Base-by-base conservation (phyloP, 805 yeast genomes). In the Clavispora fructus region DNA sequence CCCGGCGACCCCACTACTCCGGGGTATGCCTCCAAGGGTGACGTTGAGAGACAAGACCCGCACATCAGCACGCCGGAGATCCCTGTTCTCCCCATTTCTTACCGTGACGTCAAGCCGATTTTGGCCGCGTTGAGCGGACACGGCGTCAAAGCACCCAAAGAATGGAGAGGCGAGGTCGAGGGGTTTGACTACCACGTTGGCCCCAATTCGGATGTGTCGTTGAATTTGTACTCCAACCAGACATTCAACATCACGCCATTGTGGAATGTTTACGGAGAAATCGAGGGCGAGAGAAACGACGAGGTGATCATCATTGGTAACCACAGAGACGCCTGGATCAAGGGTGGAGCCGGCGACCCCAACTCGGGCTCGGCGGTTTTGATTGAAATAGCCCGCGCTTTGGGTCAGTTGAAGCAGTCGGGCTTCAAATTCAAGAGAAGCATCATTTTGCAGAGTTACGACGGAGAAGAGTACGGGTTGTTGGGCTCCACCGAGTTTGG, bases 1-100 rank as follows among this genome's bases (percentile, higher is more conserved):
- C 88, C 90, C 0, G 91, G 91, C 11, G 92, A 85, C 58, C 91
- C 91, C 31, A 81, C 90, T 0, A 83, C 90, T 2, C 87, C 88
- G 7, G 88, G 87, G 60, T 14, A 78, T 66, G 75, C 87, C 1
- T 78, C 86, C 19, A 63, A 30, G 40, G 57, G 57, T 1, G 52
- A 53, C n/a, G 58, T 53, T 7, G 50, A 51, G 33, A 41, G 58
- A 27, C 41, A 47, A 26, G 58, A 55, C 23, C 58, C 58, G 0
- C 56, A 51, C 31, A 46, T 39, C n/a, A 62, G 74, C 7, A 80
- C 80, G 41, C 90, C 91, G 13, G 63, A 62, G 19, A 86, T 86
- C 46, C 92, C 94, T 7, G 80, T 81, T 14, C 66, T 86, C 39
- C 92, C 94, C 13, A 78, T 86, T 43, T 78, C 85, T 32, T 82